phyloP scores from a whole-genome alignment of 352 stramenopile species.

The Globisporangium spinosum region DNA sequence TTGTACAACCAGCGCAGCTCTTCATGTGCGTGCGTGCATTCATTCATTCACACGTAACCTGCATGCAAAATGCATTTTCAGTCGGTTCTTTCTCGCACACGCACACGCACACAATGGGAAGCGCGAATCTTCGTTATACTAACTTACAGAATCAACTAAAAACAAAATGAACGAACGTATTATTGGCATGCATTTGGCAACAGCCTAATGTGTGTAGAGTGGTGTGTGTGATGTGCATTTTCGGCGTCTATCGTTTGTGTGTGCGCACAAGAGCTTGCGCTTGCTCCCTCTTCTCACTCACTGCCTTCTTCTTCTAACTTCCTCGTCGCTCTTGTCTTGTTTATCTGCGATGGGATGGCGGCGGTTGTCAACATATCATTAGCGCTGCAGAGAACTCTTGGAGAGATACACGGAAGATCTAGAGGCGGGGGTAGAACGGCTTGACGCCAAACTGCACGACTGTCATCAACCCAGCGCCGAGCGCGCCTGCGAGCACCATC shows the following conservation, averaged over 20 bases:
- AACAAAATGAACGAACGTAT: not conserved
- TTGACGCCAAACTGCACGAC: slow-evolving; percentile 85
- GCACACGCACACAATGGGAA: not conserved
- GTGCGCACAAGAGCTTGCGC: not conserved
- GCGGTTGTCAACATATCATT: slow-evolving; percentile 7
- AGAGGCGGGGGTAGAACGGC: slow-evolving; percentile 77
- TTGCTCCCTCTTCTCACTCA: not conserved
- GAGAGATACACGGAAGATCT: slow-evolving; percentile 23
- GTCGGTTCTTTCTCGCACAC: too few species aligned
- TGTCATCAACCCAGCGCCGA: slow-evolving; percentile 79
- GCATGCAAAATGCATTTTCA: too few species aligned
- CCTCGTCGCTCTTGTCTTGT: not conserved
- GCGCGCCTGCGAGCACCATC: slow-evolving; percentile 77
- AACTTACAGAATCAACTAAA: slow-evolving; percentile 10
- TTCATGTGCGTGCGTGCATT: too few species aligned
- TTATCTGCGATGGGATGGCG: not conserved
- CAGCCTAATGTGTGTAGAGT: not conserved
- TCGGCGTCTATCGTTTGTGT: slow-evolving; percentile 17
- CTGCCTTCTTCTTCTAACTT: not conserved
- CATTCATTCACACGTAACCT: too few species aligned
- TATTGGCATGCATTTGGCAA: slow-evolving; percentile 1
- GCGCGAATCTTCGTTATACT: slow-evolving; percentile 4
- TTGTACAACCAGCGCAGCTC: too few species aligned
- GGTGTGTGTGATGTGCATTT: slow-evolving; percentile 1
- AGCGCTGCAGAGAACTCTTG: slow-evolving; percentile 3